These are phyloP conservation scores for Ramularia collo-cygni DNA, from an alignment of 2,329 filamentous ascomycete species.

Conservation along the genomic window DNA sequence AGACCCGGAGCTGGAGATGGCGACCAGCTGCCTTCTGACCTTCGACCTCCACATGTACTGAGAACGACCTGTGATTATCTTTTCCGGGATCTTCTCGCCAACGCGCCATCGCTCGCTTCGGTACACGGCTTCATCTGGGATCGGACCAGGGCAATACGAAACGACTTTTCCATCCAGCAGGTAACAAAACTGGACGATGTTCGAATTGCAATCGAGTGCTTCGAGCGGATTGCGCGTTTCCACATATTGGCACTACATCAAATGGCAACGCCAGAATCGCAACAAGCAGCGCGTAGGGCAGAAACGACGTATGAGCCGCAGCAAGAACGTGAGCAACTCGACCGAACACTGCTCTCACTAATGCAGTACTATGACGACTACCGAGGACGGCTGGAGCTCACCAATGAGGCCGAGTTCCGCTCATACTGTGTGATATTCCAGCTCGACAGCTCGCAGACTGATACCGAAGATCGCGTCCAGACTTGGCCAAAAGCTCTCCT, in stretches of 20 bases:
- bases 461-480: slow-evolving; percentile 53
- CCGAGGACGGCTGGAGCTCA: slow-evolving; percentile 42
- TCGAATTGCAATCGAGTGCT: slow-evolving; percentile 51
- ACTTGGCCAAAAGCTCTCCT: slow-evolving; percentile 47
- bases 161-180: slow-evolving; percentile 59
- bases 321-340: slow-evolving; percentile 59
- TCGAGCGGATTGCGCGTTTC: slow-evolving; percentile 57
- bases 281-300: slow-evolving; percentile 16
- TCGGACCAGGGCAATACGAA: slow-evolving; percentile 56
- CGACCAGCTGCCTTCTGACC: slow-evolving; percentile 57
- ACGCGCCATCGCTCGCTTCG: slow-evolving; percentile 42
- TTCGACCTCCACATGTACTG: slow-evolving; percentile 49
- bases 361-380: slow-evolving; percentile 56
- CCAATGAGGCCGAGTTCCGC: slow-evolving; percentile 57
- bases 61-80: slow-evolving; percentile 40
- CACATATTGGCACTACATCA: slow-evolving; percentile 57
- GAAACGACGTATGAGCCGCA: slow-evolving; percentile 44
- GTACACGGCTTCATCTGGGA: slow-evolving; percentile 61
- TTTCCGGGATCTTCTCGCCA: slow-evolving; percentile 43
- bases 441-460: slow-evolving; percentile 43
- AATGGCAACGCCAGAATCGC: slow-evolving; percentile 36
- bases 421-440: slow-evolving; percentile 56
- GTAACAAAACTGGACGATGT: slow-evolving; percentile 52
- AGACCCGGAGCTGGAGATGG: slow-evolving; percentile 57
- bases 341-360: slow-evolving; percentile 55